Conservation (phyloP, 768 basidiomycete species). For the Macrocybe gigantea region DNA sequence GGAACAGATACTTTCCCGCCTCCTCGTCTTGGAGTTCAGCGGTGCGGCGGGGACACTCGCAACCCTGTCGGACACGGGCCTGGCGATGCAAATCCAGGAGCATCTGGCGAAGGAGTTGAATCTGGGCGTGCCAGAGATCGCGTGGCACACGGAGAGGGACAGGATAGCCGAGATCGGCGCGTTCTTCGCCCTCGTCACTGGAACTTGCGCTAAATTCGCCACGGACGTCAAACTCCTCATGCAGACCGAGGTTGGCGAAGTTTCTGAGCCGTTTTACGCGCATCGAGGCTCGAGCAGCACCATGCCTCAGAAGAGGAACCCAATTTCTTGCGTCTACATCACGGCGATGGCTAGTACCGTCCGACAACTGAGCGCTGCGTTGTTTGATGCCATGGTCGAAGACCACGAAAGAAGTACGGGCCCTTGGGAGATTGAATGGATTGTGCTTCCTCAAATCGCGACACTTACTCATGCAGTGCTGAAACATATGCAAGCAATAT, state of each 20-base stretch:
- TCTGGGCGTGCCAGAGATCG: constrained; percentile 23
- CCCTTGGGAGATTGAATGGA: constrained; percentile 48
- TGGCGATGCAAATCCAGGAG: constrained; percentile 27
- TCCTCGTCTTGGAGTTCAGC: constrained; percentile 37
- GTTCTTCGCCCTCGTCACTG: constrained; percentile 37
- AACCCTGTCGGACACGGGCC: constrained; percentile 31
- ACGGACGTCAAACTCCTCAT: constrained; percentile 38
- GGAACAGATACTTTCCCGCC: constrained; percentile 26
- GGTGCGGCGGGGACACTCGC: constrained; percentile 42
- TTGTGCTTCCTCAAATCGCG: constrained; percentile 37
- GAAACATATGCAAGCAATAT: constrained; percentile 26
- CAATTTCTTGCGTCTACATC: constrained; percentile 38
- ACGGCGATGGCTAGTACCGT: constrained; percentile 36
- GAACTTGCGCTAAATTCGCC: constrained; percentile 41
- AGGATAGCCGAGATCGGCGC: constrained; percentile 36
- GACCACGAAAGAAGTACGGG: constrained; percentile 44
- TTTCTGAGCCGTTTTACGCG: constrained; percentile 36
- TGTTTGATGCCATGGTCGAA: constrained; percentile 43
- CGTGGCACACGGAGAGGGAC: constrained; percentile 39
- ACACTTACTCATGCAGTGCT: constrained; percentile 35
- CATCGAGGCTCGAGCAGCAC: constrained; percentile 42
- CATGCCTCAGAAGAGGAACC: constrained; percentile 48
- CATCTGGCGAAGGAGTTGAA: constrained; percentile 21
- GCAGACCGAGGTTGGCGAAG: constrained; percentile 41
- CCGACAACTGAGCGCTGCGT: constrained; percentile 28